Conservation (phyloP, 331 rosid species). For the Rosa hybrid region DNA sequence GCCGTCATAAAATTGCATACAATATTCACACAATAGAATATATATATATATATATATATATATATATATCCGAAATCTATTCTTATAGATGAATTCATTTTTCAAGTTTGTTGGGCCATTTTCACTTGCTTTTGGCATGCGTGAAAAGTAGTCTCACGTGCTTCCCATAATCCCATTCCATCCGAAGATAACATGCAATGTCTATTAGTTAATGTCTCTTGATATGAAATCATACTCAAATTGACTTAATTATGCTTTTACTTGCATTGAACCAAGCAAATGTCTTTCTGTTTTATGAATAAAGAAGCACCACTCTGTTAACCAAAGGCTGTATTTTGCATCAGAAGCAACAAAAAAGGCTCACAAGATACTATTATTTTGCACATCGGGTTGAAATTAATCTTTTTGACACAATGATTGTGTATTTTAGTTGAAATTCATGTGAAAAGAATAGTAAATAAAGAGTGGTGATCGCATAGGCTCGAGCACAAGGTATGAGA, state of each 20-base stretch:
- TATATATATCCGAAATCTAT: too few species aligned
- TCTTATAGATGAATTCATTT: background rate
- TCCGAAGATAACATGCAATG: constrained; percentile 4
- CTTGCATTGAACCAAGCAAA: constrained; percentile 7
- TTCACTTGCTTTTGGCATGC: constrained; percentile 77
- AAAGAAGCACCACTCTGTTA: background rate
- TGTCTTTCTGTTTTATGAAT: background rate
- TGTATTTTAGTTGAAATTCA: background rate
- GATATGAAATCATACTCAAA: constrained; percentile 10
- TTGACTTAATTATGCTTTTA: constrained; percentile 15
- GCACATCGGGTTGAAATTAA: constrained; percentile 42
- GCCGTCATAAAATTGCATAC: too few species aligned
- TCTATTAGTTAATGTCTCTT: background rate
- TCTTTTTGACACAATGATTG: constrained; percentile 52
- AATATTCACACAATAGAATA: too few species aligned
- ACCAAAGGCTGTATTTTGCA: constrained; percentile 33
- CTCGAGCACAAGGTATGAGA: background rate
- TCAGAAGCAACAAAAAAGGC: constrained; percentile 42
- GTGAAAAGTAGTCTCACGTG: constrained; percentile 87
- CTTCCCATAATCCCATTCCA: constrained; percentile 47
- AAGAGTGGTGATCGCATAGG: constrained; percentile 10
- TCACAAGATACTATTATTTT: constrained; percentile 18
- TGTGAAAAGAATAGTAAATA: background rate
- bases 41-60: too few species aligned
- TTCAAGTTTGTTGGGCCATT: background rate